These are phyloP conservation scores for Rhizopus microsporus DNA, from an alignment of 371 early-diverging fungal species.

Conservation along the genomic window DNA sequence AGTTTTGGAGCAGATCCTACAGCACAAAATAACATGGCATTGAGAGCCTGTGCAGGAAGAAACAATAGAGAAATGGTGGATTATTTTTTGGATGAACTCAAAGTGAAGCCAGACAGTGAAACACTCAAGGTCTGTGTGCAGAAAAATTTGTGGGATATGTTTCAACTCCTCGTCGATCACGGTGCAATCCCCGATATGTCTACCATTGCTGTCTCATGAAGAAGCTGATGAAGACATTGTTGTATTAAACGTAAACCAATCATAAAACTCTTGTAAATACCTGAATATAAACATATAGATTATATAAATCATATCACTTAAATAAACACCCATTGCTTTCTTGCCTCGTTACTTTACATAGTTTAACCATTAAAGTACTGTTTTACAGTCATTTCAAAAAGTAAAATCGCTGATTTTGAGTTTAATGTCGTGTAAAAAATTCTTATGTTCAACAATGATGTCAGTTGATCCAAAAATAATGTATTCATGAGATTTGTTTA, in stretches of 20 bases:
- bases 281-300: not conserved
- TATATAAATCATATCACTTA: conserved; percentile 5
- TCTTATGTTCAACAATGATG: too few species aligned
- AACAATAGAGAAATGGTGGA: conserved; percentile 44
- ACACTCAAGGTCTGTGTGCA: conserved; percentile 43
- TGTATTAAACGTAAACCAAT: too few species aligned
- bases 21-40: conserved; percentile 46
- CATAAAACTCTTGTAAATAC: too few species aligned
- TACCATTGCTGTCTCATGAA: conserved; percentile 28
- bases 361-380: too few species aligned
- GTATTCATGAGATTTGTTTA: too few species aligned
- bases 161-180: conserved; percentile 48
- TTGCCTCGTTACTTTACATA: not conserved
- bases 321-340: not conserved
- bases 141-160: conserved; percentile 48
- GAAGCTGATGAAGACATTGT: too few species aligned
- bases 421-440: too few species aligned
- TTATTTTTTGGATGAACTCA: conserved; percentile 45
- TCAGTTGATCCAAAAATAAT: too few species aligned
- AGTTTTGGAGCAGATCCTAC: conserved; percentile 48
- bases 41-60: conserved; percentile 44
- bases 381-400: not conserved
- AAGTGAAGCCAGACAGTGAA: conserved; percentile 46
- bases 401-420: too few species aligned
- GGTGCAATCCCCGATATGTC: conserved; percentile 54